Evolutionary conservation across 495 filamentous ascomycete genomes (phyloP).

Genomic region (Neurospora sp.): DNA sequence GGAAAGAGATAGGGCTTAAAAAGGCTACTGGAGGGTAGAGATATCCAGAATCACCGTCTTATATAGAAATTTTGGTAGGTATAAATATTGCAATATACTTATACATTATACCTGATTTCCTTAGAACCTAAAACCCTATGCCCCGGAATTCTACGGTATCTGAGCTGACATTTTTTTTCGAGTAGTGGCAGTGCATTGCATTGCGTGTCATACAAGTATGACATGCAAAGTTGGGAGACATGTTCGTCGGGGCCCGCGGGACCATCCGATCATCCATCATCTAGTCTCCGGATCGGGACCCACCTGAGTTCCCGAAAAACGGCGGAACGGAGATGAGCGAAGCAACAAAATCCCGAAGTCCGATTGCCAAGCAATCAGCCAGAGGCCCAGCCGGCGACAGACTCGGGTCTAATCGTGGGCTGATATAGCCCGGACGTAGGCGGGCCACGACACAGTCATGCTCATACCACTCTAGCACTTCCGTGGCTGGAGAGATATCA

Average conservation of each 20-base stretch:
- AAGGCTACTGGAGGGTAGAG: no score
- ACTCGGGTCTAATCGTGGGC: background rate
- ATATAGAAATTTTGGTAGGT: no score
- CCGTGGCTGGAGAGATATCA: background rate
- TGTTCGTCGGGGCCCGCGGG: background rate
- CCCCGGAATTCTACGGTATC: no score
- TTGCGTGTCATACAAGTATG: background rate
- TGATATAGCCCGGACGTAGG: background rate
- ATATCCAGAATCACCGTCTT: no score
- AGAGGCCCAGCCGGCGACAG: background rate
- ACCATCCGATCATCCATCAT: background rate
- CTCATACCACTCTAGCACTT: background rate
- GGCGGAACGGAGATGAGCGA: background rate
- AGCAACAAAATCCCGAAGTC: background rate
- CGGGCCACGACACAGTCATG: background rate
- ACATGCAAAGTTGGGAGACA: background rate
- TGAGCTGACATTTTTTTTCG: background rate
- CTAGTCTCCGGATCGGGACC: background rate
- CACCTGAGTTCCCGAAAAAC: background rate
- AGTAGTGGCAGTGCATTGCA: background rate
- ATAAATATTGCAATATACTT: no score
- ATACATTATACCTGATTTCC: no score
- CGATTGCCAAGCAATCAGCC: background rate
- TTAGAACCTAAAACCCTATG: no score
- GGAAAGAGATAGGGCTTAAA: no score